Conservation (phyloP, 2,329 filamentous ascomycete genomes). For the Microdochium trichocladiopsis region DNA sequence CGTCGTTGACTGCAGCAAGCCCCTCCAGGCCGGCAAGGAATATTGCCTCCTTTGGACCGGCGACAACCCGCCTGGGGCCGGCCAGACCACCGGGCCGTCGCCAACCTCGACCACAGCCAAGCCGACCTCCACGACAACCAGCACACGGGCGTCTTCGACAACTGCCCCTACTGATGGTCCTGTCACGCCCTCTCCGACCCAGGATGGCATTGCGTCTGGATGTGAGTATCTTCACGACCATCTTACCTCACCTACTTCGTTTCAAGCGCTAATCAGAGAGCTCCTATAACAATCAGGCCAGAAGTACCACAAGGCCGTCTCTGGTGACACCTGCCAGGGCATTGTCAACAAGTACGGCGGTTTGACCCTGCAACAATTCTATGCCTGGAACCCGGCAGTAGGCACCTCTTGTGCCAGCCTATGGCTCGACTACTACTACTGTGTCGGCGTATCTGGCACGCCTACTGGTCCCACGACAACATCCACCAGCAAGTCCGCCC, state of each 20-base stretch:
- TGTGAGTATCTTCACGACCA: not conserved
- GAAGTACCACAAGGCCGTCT: not conserved
- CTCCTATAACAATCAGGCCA: not conserved
- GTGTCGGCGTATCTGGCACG: not conserved
- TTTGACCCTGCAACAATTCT: not conserved
- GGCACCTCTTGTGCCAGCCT: not conserved
- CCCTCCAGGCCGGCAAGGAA: not conserved
- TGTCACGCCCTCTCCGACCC: not conserved
- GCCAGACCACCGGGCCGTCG: not conserved
- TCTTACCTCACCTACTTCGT: too few relatives aligned
- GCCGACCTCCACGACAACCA: not conserved
- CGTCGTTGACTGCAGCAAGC: not conserved
- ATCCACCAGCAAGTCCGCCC: not conserved
- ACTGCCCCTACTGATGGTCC: not conserved
- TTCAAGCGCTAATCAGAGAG: too few relatives aligned
- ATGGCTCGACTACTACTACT: not conserved
- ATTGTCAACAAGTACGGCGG: not conserved
- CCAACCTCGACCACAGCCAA: not conserved
- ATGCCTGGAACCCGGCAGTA: not conserved
- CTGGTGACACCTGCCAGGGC: not conserved
- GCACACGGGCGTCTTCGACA: not conserved
- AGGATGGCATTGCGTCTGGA: not conserved
- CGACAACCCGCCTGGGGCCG: not conserved
- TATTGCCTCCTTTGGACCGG: not conserved
- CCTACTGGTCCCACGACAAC: not conserved